Base-by-base conservation (phyloP, 2,329 filamentous ascomycete species). In the Botryosphaeria dothidea region DNA sequence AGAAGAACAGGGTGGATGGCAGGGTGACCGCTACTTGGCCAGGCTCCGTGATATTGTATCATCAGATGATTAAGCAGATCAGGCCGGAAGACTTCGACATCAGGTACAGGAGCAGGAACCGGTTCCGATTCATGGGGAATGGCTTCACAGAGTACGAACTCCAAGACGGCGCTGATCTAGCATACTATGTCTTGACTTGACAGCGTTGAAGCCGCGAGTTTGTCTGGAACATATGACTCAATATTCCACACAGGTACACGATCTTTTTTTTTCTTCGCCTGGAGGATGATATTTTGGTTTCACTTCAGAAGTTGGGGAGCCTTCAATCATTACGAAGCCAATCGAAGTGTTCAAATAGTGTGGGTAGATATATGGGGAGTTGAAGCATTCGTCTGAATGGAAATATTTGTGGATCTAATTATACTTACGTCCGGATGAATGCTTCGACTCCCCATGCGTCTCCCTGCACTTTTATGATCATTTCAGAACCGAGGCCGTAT, bases 21-120 rank as follows among this genome's bases (percentile, higher is more conserved):
- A 69, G 73, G 4, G 72, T 77, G 17, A 75, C 74, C 19, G 73
- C 82, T 3, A 73, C 85, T 1, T 85, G 80, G 79, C 83, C 84
- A 0, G 84, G 83, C 3, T 80, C 77, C 3, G 81, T 78, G 0
- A 66, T 80, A 56, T 71, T 74, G 65, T 81, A 79, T 63, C 68
- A 80, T 62, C 72, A 78, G 64, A 63, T 79, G 67, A 62, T 81
- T 62, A 71, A 74, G 21, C 19, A 25, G 21, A 48, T 48, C 23
- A 19, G 45, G 19, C 45, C 45, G 48, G 78, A 81, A 67, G 79
- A 81, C 68, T 81, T 69, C 67, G 76, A 79, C 36, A 78, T 81
- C 45, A 74, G 76, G 66, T 76, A 78, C 66, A 74, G 74, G 71
- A 73, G 77, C 66, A 69, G 71, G n/a, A 80, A 80, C 66, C 64